These are phyloP conservation scores for Echinochloa phyllopogon DNA, from an alignment of 176 grass and related monocot species.

Conservation along the genomic window DNA sequence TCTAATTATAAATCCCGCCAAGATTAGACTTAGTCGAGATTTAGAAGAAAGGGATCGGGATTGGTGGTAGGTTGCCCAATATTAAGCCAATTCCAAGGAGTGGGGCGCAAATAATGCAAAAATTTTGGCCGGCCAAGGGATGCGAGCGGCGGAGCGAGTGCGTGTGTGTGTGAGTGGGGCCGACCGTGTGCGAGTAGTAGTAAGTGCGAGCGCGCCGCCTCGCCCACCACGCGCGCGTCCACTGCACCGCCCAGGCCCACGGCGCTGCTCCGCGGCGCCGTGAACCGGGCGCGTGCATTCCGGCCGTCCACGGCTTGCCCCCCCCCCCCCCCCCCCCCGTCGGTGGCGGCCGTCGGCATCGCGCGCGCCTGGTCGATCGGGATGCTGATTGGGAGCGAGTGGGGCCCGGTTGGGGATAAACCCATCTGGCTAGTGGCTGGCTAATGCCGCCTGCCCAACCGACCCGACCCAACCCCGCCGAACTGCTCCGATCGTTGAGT, in stretches of 20 bases:
- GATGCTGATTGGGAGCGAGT: not conserved
- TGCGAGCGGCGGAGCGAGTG: no score
- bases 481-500: not conserved
- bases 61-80: no score
- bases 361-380: not conserved
- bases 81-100: no score
- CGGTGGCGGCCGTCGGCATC: slow-evolving; percentile 28
- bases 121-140: no score
- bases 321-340: not conserved
- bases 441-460: slow-evolving; percentile 6
- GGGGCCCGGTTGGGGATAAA: slow-evolving; percentile 37
- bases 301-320: not conserved
- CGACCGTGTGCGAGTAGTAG: no score
- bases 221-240: no score
- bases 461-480: not conserved
- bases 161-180: no score
- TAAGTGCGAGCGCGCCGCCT: no score
- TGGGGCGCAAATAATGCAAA: no score
- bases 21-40: no score
- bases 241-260: not conserved
- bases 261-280: not conserved
- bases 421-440: not conserved
- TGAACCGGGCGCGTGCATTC: slow-evolving; percentile 23
- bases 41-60: no score
- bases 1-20: no score